Percentiles rank a stretch among this genome's conserved stretches.
Conservation (phyloP, 345 rosid species). For the Lepidium didymum region DNA sequence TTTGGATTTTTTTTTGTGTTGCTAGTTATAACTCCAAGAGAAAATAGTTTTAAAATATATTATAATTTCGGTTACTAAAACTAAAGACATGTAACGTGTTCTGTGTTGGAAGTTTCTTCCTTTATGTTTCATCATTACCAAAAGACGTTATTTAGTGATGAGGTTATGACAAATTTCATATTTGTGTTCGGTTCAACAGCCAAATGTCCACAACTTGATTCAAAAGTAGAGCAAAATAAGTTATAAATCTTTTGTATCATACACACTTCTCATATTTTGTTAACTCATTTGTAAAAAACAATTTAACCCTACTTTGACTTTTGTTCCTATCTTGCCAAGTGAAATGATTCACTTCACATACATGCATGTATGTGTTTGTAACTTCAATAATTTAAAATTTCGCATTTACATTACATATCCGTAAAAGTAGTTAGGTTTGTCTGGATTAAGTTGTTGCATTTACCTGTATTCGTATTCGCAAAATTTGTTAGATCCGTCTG, state of each 20-base stretch:
- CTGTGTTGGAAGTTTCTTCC: background rate
- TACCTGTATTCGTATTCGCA: no score
- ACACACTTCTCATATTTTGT: background rate
- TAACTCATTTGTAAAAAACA: background rate
- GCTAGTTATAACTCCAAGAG: background rate
- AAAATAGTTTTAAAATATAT: background rate
- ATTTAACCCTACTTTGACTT: background rate
- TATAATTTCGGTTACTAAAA: constrained; percentile 6
- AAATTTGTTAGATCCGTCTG: no score
- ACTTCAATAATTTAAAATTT: no score
- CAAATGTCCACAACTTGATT: constrained; percentile 4
- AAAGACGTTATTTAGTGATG: constrained; percentile 17
- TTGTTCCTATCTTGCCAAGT: constrained; percentile 8
- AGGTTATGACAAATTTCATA: constrained; percentile 5
- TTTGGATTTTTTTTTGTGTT: background rate
- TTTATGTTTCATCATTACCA: background rate
- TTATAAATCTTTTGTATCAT: background rate
- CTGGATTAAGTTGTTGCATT: no score
- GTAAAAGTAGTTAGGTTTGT: no score
- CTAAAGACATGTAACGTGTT: constrained; percentile 19
- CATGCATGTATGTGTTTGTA: background rate
- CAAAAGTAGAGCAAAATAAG: background rate
- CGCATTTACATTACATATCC: no score
- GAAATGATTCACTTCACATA: background rate
- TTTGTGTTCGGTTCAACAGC: constrained; percentile 3